Conservation (phyloP, 2,329 filamentous ascomycete species). For the Pezizomycotina sp. region DNA sequence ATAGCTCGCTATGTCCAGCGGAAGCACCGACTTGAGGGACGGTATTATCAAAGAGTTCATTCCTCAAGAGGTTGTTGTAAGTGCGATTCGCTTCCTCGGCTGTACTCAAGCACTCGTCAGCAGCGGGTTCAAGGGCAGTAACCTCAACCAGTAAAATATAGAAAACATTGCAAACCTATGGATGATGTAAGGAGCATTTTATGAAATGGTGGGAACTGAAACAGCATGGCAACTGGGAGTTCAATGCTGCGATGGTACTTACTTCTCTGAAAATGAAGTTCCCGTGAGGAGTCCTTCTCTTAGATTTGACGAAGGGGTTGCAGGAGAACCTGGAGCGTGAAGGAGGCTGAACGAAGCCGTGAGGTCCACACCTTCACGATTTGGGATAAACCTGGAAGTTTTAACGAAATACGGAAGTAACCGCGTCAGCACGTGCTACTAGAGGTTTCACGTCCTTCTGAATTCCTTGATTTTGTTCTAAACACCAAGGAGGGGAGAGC, state of each 20-base stretch:
- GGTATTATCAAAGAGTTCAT: conserved; percentile 80
- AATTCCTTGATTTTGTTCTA: too few relatives aligned
- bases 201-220: not conserved
- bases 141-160: conserved; percentile 24
- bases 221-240: conserved; percentile 10
- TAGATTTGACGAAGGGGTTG: conserved; percentile 72
- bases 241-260: conserved; percentile 27
- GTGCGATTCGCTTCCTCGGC: conserved; percentile 90
- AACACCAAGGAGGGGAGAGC: too few relatives aligned
- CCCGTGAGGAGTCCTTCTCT: conserved; percentile 75
- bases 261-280: conserved; percentile 90
- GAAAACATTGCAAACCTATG: conserved; percentile 22
- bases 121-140: not conserved
- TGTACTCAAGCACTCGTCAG: conserved; percentile 25
- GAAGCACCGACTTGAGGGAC: conserved; percentile 74
- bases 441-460: too few relatives aligned
- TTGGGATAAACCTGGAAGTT: conserved; percentile 80
- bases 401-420: too few relatives aligned
- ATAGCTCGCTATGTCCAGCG: too few relatives aligned
- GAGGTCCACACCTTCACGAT: conserved; percentile 79
- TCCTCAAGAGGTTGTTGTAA: conserved; percentile 71
- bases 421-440: too few relatives aligned
- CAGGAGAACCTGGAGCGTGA: conserved; percentile 82
- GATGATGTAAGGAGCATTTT: not conserved
- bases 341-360: conserved; percentile 83